Conservation (phyloP, 768 basidiomycete genomes). For the Mycena metata region DNA sequence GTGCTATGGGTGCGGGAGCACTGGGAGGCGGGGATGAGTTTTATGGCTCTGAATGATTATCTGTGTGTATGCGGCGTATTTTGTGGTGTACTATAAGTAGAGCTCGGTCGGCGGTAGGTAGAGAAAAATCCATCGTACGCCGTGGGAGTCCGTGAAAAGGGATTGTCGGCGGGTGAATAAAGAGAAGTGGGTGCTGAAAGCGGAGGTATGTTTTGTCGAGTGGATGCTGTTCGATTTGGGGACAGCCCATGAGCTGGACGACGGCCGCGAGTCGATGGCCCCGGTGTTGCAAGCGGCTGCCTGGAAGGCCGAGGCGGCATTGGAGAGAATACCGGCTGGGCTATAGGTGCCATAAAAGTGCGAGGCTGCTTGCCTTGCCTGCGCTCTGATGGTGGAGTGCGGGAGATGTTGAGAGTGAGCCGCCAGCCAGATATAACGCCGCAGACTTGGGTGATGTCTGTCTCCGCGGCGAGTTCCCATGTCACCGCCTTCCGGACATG, state of each 20-base stretch:
- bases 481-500: too few relatives aligned
- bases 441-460: conserved; percentile 11
- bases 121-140: too few relatives aligned
- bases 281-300: too few relatives aligned
- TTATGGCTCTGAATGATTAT: conserved; percentile 4
- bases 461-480: conserved; percentile 4
- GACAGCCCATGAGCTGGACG: too few relatives aligned
- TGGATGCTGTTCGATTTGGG: too few relatives aligned
- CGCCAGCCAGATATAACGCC: conserved; percentile 4
- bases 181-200: too few relatives aligned
- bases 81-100: not conserved
- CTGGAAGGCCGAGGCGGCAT: too few relatives aligned
- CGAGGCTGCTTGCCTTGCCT: not conserved
- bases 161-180: too few relatives aligned
- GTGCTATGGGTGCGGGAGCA: not conserved
- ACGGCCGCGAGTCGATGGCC: too few relatives aligned
- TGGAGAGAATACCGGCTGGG: conserved; percentile 4
- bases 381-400: conserved; percentile 10
- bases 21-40: conserved; percentile 36
- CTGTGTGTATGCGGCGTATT: not conserved
- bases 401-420: conserved; percentile 11
- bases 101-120: not conserved
- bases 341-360: not conserved
- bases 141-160: too few relatives aligned
- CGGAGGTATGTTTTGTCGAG: too few relatives aligned